Evolutionary conservation across 768 basidiomycete species (phyloP).

Genomic region (Lactarius evosmus): DNA sequence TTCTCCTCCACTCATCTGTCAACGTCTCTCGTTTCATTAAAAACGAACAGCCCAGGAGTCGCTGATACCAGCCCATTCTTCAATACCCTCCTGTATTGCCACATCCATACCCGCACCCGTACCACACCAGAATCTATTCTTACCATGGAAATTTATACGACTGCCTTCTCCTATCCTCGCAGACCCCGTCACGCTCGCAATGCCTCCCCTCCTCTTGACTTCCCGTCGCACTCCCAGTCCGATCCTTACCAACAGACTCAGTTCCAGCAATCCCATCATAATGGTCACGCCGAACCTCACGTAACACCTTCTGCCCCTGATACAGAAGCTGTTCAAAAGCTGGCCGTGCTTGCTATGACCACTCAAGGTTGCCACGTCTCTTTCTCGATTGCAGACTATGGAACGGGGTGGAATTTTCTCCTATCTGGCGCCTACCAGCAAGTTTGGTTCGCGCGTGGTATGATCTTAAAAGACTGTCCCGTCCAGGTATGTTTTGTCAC

Average conservation of each 20-base stretch:
- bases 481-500: constrained; percentile 55
- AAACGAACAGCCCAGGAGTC: constrained; percentile 23
- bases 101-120: constrained; percentile 30
- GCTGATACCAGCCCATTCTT: constrained; percentile 26
- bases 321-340: constrained; percentile 72
- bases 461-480: constrained; percentile 86
- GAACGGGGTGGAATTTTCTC: constrained; percentile 82
- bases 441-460: constrained; percentile 85
- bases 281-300: constrained; percentile 34
- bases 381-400: constrained; percentile 69
- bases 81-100: constrained; percentile 29
- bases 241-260: constrained; percentile 40
- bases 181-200: constrained; percentile 68
- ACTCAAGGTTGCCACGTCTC: constrained; percentile 82
- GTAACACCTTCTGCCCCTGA: constrained; percentile 44
- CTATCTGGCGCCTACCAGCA: constrained; percentile 89
- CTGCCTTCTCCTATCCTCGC: constrained; percentile 90
- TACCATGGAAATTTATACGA: constrained; percentile 91
- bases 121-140: constrained; percentile 31
- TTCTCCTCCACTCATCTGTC: constrained; percentile 11
- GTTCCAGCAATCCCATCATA: constrained; percentile 34
- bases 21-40: constrained; percentile 23
- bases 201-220: constrained; percentile 61
- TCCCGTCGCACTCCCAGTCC: constrained; percentile 46
- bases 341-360: constrained; percentile 75